A percentile compares a stretch with the other conserved stretches of the same genome.
Evolutionary conservation across 1,284 basidiomycete species (phyloP).

Genomic region (Fomitopsis pinicola): DNA sequence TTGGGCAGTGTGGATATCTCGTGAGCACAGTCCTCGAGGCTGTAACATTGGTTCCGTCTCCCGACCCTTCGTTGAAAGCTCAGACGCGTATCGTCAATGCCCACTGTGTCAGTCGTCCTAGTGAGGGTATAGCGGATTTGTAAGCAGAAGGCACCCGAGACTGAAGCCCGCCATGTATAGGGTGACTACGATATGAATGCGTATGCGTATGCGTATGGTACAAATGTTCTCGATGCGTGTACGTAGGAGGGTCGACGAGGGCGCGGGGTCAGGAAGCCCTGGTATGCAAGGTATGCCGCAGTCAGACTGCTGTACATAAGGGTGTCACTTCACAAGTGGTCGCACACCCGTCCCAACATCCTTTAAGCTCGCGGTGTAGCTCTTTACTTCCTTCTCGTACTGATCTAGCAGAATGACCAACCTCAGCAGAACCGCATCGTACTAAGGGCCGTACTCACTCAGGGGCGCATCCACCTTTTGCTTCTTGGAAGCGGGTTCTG

Average conservation of each 20-base stretch:
- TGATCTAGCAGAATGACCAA: constrained; percentile 15
- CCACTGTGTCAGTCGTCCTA: too few relatives aligned
- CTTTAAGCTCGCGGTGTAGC: constrained; percentile 34
- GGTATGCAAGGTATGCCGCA: background rate
- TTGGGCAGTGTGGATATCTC: background rate
- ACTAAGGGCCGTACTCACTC: constrained; percentile 21
- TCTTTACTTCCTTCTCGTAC: constrained; percentile 36
- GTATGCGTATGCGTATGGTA: background rate
- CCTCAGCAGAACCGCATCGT: background rate
- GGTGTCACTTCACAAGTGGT: constrained; percentile 35
- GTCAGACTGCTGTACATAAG: background rate
- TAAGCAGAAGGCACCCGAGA: too few relatives aligned
- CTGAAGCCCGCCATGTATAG: background rate
- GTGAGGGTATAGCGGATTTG: too few relatives aligned
- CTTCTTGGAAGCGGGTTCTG: constrained; percentile 38
- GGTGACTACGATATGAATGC: background rate
- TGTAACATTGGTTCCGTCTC: too few relatives aligned
- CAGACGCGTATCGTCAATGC: too few relatives aligned
- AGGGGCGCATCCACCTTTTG: constrained; percentile 27
- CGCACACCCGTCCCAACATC: constrained; percentile 36
- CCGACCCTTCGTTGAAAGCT: too few relatives aligned
- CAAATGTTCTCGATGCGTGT: background rate
- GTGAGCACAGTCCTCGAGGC: background rate
- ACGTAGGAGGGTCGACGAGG: background rate
- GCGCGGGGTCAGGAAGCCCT: background rate